Evolutionary conservation across 2,329 filamentous ascomycete genomes (phyloP), one percentile per base, ranked within the genome.

Genomic region (Diaporthe sp.): DNA sequence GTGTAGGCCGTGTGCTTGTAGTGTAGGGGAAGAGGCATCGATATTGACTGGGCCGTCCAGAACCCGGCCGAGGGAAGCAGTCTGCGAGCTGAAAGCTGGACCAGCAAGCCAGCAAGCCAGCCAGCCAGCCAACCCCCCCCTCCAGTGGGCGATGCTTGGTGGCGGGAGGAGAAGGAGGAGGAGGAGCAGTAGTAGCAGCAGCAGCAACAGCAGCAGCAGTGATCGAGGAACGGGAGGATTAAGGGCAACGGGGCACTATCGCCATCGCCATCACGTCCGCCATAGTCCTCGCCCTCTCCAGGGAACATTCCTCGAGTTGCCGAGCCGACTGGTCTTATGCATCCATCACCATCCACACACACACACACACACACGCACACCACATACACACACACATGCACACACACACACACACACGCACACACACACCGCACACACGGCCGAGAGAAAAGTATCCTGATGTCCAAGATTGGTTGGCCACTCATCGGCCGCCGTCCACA

Each of bases 21-120:
- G 12, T 31, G 5, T 25, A 6, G 28, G 44, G 59, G 39, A 62
- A 51, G 61, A 61, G 62, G 44, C 46, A 34, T 31, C 62, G 46
- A 68, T 68, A 68, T 69, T 42, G 65, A 69, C 49, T 53, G 46
- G 65, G 65, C 65, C 65, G 65, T 42, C 65, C 49, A 55, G 22
- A 25, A 37, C 46, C 37, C 65, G 49, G 65, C 65, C 31, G 34
- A 55, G 46, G 65, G 65, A 53, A 69, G 65, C 65, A 69, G 13
- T 69, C 34, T 69, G 65, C 65, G 65, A 69, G 65, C 65, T 69
- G 65, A 69, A 55, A 53, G 65, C 49, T 55, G 49, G 49, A 42
- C 49, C 34, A 42, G 65, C 65, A n/a, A 49, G 44, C n/a, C 12
- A 31, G 31, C 31, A 31, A 31, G 31, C 31, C 31, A 31, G 31